phyloP scores from a whole-genome alignment of 441 rosid genomes.

The Populus hybrid region DNA sequence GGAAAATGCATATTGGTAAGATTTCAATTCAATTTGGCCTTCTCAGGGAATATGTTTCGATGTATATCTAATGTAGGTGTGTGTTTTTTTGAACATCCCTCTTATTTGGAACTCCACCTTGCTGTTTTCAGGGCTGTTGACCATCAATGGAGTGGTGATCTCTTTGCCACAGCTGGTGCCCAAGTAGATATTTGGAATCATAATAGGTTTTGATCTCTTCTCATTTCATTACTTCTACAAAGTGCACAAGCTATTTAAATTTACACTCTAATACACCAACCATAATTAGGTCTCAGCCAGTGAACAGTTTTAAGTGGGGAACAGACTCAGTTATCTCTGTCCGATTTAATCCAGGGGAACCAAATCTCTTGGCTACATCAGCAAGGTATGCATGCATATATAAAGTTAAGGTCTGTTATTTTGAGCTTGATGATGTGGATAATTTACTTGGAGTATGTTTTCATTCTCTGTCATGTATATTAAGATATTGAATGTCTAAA shows the following conservation, averaged over 20 bases:
- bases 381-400: constrained; percentile 49
- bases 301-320: constrained; percentile 82
- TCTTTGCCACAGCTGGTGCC: constrained; percentile 93
- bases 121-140: constrained; percentile 69
- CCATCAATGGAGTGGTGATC: constrained; percentile 89
- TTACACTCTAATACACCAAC: constrained; percentile 9
- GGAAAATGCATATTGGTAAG: constrained; percentile 85
- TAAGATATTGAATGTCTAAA: not conserved
- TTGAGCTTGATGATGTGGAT: not conserved
- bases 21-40: not conserved
- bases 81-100: not conserved
- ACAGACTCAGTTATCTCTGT: constrained; percentile 79
- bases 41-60: constrained; percentile 15
- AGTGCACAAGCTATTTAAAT: constrained; percentile 5
- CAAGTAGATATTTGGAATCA: constrained; percentile 97
- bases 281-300: constrained; percentile 76
- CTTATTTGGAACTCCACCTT: not conserved
- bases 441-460: not conserved
- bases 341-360: constrained; percentile 91
- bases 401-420: not conserved
- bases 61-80: not conserved
- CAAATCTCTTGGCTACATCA: constrained; percentile 76
- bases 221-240: not conserved
- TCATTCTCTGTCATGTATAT: not conserved
- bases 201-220: constrained; percentile 54